A percentile compares a stretch with the other conserved stretches of the same genome.
These are phyloP conservation scores for Sequoiadendron giganteum DNA, from an alignment of 75 land plant genomes.

Conservation along the genomic window DNA sequence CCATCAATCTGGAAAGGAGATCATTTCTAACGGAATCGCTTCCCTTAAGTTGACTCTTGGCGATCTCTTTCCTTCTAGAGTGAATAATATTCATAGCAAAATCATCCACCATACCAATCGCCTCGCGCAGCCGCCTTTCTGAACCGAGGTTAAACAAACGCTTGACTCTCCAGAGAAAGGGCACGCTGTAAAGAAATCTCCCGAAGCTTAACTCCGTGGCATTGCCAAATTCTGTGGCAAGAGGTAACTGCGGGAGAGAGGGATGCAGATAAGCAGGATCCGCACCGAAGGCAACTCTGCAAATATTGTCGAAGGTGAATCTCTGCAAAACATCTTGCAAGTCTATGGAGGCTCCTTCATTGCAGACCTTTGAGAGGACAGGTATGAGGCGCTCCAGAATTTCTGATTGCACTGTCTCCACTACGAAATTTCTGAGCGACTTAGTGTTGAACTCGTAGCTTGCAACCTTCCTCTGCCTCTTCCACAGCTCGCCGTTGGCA, in stretches of 20 bases:
- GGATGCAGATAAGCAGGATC: conserved; percentile 61
- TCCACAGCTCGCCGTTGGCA: conserved; percentile 38
- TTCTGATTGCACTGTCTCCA: conserved; percentile 6
- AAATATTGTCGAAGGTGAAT: conserved; percentile 73
- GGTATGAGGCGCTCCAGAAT: conserved; percentile 36
- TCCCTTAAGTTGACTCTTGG: conserved; percentile 47
- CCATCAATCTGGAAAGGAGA: background rate
- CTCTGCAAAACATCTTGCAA: conserved; percentile 69
- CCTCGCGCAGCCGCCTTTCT: conserved; percentile 44
- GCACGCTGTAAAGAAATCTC: conserved; percentile 53
- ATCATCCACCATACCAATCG: conserved; percentile 46
- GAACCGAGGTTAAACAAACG: conserved; percentile 43
- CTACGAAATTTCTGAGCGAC: conserved; percentile 21
- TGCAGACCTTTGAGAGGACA: conserved; percentile 20
- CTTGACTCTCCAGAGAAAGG: conserved; percentile 51
- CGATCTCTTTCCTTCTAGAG: conserved; percentile 42
- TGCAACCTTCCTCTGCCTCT: conserved; percentile 27
- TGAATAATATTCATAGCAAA: conserved; percentile 55
- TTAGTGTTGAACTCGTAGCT: conserved; percentile 27
- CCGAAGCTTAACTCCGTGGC: conserved; percentile 54
- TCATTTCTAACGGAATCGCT: background rate
- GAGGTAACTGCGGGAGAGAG: conserved; percentile 9
- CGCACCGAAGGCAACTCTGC: conserved; percentile 72
- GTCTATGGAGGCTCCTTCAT: background rate
- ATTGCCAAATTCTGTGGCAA: conserved; percentile 62